These are phyloP conservation scores for Choiromyces venosus DNA, from an alignment of 495 filamentous ascomycete genomes.

Conservation along the genomic window DNA sequence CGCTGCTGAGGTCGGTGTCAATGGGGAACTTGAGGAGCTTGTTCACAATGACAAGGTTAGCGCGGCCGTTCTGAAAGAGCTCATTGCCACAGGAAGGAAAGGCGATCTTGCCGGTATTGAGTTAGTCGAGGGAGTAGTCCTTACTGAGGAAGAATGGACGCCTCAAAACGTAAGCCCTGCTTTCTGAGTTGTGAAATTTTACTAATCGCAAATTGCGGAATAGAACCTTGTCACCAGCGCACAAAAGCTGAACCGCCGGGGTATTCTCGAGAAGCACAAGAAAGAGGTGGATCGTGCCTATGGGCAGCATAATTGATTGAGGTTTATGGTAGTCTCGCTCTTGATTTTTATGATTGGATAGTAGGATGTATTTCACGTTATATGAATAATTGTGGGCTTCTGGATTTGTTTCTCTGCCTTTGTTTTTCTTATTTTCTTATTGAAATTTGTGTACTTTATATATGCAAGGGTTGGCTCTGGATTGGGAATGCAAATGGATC, in stretches of 20 bases:
- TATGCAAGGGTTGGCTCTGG: not conserved
- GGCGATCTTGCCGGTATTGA: conserved; percentile 83
- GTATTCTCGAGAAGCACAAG: conserved; percentile 60
- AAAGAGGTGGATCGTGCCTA: conserved; percentile 62
- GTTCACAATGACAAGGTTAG: conserved; percentile 80
- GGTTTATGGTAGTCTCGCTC: not conserved
- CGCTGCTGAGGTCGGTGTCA: conserved; percentile 63
- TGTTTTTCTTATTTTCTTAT: not conserved
- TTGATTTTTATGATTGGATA: not conserved
- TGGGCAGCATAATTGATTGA: conserved; percentile 5
- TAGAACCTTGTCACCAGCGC: conserved; percentile 66
- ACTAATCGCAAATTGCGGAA: conserved; percentile 34
- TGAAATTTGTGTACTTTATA: not conserved
- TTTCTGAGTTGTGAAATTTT: not conserved
- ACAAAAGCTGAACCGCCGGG: conserved; percentile 70
- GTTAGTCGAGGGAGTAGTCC: conserved; percentile 84
- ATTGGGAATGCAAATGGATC: not conserved
- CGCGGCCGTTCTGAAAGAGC: conserved; percentile 68
- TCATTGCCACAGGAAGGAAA: conserved; percentile 67
- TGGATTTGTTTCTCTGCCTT: not conserved
- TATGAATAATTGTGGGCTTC: not conserved
- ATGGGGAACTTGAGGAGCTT: conserved; percentile 70
- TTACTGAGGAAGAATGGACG: conserved; percentile 96
- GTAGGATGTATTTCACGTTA: not conserved
- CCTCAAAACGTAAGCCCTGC: conserved; percentile 74